phyloP scores from a whole-genome alignment of 2,329 filamentous ascomycete genomes.

The Verticillium tricorpus region DNA sequence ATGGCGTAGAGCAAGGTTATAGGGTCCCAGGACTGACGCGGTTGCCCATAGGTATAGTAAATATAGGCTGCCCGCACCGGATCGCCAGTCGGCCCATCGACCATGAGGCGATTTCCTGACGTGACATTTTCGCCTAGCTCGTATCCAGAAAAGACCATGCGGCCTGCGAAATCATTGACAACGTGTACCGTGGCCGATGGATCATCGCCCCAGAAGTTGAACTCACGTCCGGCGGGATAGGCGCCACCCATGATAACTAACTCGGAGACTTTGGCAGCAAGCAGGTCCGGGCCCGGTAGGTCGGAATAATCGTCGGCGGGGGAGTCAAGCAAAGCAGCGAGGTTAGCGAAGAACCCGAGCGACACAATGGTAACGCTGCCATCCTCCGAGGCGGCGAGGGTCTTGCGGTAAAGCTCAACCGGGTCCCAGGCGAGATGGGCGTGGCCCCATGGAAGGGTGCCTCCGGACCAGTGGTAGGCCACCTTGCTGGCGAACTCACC shows the following conservation, averaged over 20 bases:
- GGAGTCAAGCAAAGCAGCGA: conserved; percentile 42
- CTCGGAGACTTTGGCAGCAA: conserved; percentile 39
- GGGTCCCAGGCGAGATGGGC: conserved; percentile 34
- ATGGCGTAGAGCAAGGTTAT: conserved; percentile 35
- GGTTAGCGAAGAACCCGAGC: conserved; percentile 41
- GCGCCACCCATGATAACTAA: conserved; percentile 48
- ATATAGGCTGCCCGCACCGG: conserved; percentile 33
- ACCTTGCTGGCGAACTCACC: conserved; percentile 43
- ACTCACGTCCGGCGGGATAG: conserved; percentile 42
- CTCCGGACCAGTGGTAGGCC: conserved; percentile 34
- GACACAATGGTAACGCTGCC: conserved; percentile 38
- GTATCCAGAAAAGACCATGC: conserved; percentile 35
- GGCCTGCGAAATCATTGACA: conserved; percentile 37
- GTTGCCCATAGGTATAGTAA: conserved; percentile 30
- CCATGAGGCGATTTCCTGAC: conserved; percentile 31
- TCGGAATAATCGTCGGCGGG: conserved; percentile 31
- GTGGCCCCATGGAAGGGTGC: conserved; percentile 26
- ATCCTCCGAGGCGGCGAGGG: conserved; percentile 32
- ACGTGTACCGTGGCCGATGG: conserved; percentile 34
- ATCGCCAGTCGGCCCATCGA: conserved; percentile 22
- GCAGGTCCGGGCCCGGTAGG: conserved; percentile 33
- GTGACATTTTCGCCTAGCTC: conserved; percentile 38
- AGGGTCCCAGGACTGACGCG: conserved; percentile 36
- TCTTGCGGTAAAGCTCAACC: conserved; percentile 38
- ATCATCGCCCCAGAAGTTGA: conserved; percentile 42